Percentiles rank a stretch among this genome's conserved stretches.
These are phyloP conservation scores for Coemansia sp. DNA, from an alignment of 192 early-diverging fungal genomes.

Conservation along the genomic window DNA sequence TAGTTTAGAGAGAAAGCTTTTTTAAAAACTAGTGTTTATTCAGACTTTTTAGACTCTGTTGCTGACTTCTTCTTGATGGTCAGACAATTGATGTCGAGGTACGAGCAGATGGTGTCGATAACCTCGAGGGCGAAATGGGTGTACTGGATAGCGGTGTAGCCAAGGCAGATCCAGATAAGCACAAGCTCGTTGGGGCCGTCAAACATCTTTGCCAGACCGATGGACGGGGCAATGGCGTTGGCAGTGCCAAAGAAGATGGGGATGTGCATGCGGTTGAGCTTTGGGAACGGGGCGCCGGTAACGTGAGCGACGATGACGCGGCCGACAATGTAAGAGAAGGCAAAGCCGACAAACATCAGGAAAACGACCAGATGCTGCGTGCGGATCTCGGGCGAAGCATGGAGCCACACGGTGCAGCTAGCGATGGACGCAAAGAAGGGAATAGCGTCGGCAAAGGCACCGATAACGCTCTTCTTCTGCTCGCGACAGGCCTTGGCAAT, in stretches of 20 bases:
- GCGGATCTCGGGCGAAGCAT: conserved; percentile 66
- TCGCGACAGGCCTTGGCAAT: conserved; percentile 59
- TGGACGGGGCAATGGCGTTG: conserved; percentile 57
- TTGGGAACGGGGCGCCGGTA: conserved; percentile 78
- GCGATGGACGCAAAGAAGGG: conserved; percentile 65
- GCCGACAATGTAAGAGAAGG: conserved; percentile 81
- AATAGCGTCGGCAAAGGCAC: conserved; percentile 62
- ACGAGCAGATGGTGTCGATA: conserved; percentile 71
- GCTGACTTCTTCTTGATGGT: conserved; percentile 71
- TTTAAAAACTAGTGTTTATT: background rate
- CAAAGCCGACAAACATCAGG: conserved; percentile 66
- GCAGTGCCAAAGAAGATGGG: conserved; percentile 64
- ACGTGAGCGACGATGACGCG: conserved; percentile 86
- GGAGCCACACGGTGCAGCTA: conserved; percentile 61
- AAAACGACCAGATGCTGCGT: conserved; percentile 68
- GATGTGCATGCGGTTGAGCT: conserved; percentile 63
- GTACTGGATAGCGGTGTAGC: conserved; percentile 62
- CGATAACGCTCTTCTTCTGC: conserved; percentile 56
- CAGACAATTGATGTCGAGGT: conserved; percentile 78
- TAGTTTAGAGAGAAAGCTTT: background rate
- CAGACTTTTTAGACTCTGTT: conserved; percentile 3
- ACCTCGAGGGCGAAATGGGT: conserved; percentile 69
- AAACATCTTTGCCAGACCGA: conserved; percentile 57
- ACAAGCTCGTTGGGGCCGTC: conserved; percentile 56
- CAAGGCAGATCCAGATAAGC: conserved; percentile 60